These are phyloP conservation scores for Symbiodinium pilosum DNA, from an alignment of 73 alveolate genomes.

Conservation along the genomic window DNA sequence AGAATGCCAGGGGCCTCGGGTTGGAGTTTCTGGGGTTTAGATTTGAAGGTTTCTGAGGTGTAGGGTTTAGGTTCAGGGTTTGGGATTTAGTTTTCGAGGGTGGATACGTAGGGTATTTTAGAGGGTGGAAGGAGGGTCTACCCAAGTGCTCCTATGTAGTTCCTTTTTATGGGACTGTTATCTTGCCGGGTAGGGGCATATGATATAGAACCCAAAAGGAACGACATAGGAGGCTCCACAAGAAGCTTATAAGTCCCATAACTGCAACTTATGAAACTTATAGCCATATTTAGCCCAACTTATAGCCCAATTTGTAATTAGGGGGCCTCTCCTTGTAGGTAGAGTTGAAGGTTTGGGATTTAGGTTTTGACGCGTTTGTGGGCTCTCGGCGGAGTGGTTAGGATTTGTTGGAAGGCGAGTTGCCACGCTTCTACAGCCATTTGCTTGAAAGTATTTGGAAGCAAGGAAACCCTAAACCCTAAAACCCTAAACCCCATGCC, in stretches of 20 bases:
- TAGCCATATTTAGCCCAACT: not conserved
- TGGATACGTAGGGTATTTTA: not conserved
- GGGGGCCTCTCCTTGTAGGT: no score
- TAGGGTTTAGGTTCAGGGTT: not conserved
- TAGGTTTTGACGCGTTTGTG: no score
- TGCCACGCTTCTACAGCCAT: not conserved
- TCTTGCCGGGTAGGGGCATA: not conserved
- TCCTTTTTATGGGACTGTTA: not conserved
- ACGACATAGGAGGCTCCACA: no score
- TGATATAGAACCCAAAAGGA: not conserved
- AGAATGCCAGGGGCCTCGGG: slow-evolving; percentile 30
- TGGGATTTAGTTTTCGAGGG: not conserved
- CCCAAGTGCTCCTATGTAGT: not conserved
- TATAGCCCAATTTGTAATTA: no score
- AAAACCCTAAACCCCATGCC: not conserved
- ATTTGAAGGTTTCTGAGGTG: not conserved
- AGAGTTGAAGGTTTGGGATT: no score
- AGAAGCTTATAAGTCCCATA: not conserved
- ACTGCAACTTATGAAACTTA: no score
- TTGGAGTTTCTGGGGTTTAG: not conserved
- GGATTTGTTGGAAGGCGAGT: not conserved
- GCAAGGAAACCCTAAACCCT: not conserved
- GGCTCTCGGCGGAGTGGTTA: no score
- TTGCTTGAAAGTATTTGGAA: not conserved
- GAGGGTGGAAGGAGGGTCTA: no score